These are phyloP conservation scores for Collybia mongolica DNA, from an alignment of 768 basidiomycete genomes.

Conservation along the genomic window DNA sequence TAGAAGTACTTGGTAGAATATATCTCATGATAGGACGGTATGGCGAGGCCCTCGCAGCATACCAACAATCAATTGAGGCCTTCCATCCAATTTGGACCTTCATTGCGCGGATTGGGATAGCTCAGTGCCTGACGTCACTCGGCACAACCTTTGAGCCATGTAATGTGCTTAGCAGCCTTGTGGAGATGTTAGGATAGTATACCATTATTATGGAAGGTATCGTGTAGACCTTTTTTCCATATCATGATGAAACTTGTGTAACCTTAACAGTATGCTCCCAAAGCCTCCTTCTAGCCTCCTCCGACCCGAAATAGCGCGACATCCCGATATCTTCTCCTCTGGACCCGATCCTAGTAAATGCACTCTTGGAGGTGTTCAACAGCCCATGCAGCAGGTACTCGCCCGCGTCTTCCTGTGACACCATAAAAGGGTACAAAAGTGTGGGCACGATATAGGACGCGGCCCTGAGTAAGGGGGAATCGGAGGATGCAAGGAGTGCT, in stretches of 20 bases:
- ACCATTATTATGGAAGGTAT: too few species aligned
- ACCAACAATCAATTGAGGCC: too few species aligned
- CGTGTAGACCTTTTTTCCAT: not conserved
- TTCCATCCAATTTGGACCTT: too few species aligned
- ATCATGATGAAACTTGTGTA: conserved; percentile 1
- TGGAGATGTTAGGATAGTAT: too few species aligned
- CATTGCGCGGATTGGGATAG: too few species aligned
- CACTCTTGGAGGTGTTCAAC: conserved; percentile 20
- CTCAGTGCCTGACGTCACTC: too few species aligned
- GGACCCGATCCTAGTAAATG: conserved; percentile 7
- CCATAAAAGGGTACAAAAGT: conserved; percentile 19
- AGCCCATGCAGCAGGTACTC: conserved; percentile 32
- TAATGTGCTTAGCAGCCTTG: too few species aligned
- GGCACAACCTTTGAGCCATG: too few species aligned
- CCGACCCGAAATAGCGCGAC: conserved; percentile 12
- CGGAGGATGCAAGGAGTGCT: conserved; percentile 11
- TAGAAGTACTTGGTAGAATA: too few species aligned
- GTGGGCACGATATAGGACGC: conserved; percentile 12
- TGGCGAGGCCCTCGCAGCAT: too few species aligned
- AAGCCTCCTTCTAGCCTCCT: conserved; percentile 13
- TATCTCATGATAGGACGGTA: too few species aligned
- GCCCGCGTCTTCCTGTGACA: conserved; percentile 20
- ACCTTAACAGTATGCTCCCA: conserved; percentile 17
- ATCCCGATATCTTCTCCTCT: conserved; percentile 8
- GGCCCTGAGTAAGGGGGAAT: conserved; percentile 13